Conservation (phyloP, 2,329 filamentous ascomycete species). For the Penicillium hesseltinei region DNA sequence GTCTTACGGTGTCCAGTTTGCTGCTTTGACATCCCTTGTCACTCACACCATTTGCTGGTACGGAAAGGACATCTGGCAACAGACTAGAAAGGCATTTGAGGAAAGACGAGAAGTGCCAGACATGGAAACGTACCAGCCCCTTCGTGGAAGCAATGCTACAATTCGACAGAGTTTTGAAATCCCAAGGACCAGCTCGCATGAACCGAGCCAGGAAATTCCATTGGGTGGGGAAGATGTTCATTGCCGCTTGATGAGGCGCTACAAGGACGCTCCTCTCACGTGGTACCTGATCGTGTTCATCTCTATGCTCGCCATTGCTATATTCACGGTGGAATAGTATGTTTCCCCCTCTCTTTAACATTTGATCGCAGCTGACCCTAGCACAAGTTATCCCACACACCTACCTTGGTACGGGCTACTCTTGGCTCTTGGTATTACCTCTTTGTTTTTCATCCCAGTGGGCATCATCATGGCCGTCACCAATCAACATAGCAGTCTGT, state of each 20-base stretch:
- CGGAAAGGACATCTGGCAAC: slow-evolving; percentile 74
- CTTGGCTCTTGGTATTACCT: slow-evolving; percentile 73
- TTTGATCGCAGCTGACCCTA: slow-evolving; percentile 16
- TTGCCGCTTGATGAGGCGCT: slow-evolving; percentile 77
- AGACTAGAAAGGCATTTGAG: slow-evolving; percentile 68
- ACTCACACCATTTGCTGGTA: slow-evolving; percentile 85
- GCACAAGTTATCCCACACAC: slow-evolving; percentile 69
- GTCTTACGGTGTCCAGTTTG: slow-evolving; percentile 84
- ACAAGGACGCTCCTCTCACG: slow-evolving; percentile 74
- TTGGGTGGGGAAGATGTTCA: slow-evolving; percentile 77
- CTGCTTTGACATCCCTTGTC: slow-evolving; percentile 72
- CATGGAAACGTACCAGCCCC: slow-evolving; percentile 55
- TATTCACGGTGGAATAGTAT: slow-evolving; percentile 82
- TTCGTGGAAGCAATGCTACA: slow-evolving; percentile 29
- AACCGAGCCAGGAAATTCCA: slow-evolving; percentile 37
- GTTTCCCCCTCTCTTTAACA: slow-evolving; percentile 31
- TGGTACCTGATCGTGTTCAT: slow-evolving; percentile 79
- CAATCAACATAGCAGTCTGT: slow-evolving; percentile 83
- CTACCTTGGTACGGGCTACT: slow-evolving; percentile 84
- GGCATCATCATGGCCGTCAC: slow-evolving; percentile 93
- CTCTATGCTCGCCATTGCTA: slow-evolving; percentile 73
- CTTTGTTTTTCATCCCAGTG: slow-evolving; percentile 82
- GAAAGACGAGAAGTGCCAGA: slow-evolving; percentile 56
- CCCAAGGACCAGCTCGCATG: slow-evolving; percentile 25
- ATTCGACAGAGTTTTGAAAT: slow-evolving; percentile 12